A percentile compares a stretch with the other conserved stretches of the same genome.
Conservation (phyloP, 169 alveolate genomes). For the Babesia ovis region DNA sequence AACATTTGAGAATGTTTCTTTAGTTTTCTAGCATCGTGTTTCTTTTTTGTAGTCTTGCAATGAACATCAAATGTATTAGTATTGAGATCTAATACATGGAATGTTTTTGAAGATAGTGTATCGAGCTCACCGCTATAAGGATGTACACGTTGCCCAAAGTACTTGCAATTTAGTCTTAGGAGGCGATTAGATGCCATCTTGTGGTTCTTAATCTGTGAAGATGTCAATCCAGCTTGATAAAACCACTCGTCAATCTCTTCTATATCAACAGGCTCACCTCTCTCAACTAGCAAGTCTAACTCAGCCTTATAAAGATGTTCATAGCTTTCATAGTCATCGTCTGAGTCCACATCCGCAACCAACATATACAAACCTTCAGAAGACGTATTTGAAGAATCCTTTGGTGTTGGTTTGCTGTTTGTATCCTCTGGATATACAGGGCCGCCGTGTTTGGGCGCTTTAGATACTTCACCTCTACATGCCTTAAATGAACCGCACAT, state of each 20-base stretch:
- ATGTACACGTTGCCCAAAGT: slow-evolving; percentile 30
- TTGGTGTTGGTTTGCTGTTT: neutral
- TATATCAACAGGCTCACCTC: slow-evolving; percentile 30
- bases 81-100: slow-evolving; percentile 7
- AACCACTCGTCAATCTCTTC: slow-evolving; percentile 46
- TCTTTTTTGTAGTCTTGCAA: neutral
- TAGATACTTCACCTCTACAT: slow-evolving; percentile 18
- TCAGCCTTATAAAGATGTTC: slow-evolving; percentile 42
- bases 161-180: slow-evolving; percentile 13
- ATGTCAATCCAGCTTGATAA: slow-evolving; percentile 32
- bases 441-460: slow-evolving; percentile 7
- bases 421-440: slow-evolving; percentile 2
- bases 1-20: neutral
- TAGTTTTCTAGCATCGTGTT: neutral
- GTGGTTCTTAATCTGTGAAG: slow-evolving; percentile 5
- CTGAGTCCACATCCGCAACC: slow-evolving; percentile 10
- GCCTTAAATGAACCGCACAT: slow-evolving; percentile 50
- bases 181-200: slow-evolving; percentile 6
- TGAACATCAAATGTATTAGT: neutral
- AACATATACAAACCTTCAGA: slow-evolving; percentile 26
- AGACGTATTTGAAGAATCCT: neutral
- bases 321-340: slow-evolving; percentile 12
- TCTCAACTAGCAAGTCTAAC: slow-evolving; percentile 23
- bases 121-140: slow-evolving; percentile 27
- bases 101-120: neutral